A percentile compares a stretch with the other conserved stretches of the same genome.
phyloP scores from a whole-genome alignment of 1,284 basidiomycete genomes.

The Ganoderma leucocontextum region DNA sequence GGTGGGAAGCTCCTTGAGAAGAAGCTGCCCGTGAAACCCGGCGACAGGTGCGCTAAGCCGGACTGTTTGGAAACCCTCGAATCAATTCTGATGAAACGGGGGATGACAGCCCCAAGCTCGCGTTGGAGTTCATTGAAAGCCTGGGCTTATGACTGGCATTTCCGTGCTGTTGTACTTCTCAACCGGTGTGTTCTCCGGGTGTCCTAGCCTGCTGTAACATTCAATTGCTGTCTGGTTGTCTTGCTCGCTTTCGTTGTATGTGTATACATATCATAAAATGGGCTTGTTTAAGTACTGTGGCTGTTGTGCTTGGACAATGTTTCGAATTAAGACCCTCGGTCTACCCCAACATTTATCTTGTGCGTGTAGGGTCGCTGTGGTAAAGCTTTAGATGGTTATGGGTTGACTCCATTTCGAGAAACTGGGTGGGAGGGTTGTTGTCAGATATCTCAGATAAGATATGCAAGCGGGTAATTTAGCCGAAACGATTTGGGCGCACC shows the following conservation, averaged over 20 bases:
- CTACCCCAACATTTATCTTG: neutral
- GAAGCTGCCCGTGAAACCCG: slow-evolving; percentile 85
- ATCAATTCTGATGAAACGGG: neutral
- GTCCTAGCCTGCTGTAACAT: neutral
- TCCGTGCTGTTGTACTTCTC: neutral
- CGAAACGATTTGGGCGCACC: slow-evolving; percentile 18
- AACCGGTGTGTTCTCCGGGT: neutral
- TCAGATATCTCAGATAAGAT: neutral
- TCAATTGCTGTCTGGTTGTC: slow-evolving; percentile 26
- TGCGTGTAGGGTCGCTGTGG: no score
- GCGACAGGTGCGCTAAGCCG: slow-evolving; percentile 71
- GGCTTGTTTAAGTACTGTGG: neutral
- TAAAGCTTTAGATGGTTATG: no score
- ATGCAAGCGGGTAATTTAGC: slow-evolving; percentile 11
- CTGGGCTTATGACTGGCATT: slow-evolving; percentile 12
- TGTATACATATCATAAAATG: slow-evolving; percentile 9
- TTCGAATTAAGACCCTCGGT: neutral
- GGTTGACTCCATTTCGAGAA: neutral
- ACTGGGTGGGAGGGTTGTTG: neutral
- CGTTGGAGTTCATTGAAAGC: slow-evolving; percentile 39
- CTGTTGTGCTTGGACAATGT: neutral
- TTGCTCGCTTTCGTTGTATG: slow-evolving; percentile 18
- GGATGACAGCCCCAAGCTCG: slow-evolving; percentile 31
- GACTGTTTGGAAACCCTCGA: neutral
- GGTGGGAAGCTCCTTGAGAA: slow-evolving; percentile 87